Evolutionary conservation across 169 alveolate genomes (phyloP).

Genomic region (Plasmodium falciparum): DNA sequence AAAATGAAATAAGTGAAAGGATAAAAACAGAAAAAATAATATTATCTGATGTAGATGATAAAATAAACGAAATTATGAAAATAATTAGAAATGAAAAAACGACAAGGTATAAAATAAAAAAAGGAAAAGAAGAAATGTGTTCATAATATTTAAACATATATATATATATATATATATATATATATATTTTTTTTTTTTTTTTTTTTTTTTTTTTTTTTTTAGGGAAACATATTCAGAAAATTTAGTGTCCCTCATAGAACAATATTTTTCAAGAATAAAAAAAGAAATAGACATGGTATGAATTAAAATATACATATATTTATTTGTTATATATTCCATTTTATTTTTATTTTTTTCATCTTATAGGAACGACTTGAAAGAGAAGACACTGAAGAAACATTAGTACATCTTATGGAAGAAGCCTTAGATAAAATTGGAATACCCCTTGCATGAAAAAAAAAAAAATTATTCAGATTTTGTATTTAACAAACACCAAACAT

Average conservation of each 20-base stretch:
- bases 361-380: conserved; percentile 69
- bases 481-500: too few relatives aligned
- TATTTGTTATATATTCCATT: too few relatives aligned
- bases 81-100: conserved; percentile 61
- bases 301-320: not conserved
- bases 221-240: conserved; percentile 73
- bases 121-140: not conserved
- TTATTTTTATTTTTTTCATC: not conserved
- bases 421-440: conserved; percentile 69
- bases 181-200: not conserved
- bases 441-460: conserved; percentile 48
- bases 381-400: conserved; percentile 66
- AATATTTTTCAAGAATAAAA: conserved; percentile 70
- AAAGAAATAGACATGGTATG: conserved; percentile 62
- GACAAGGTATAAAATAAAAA: conserved; percentile 36
- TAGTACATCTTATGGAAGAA: conserved; percentile 73
- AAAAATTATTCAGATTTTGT: too few relatives aligned
- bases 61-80: conserved; percentile 65
- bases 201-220: conserved; percentile 16
- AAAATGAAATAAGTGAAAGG: conserved; percentile 65
- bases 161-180: not conserved
- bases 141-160: not conserved
- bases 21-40: conserved; percentile 64
- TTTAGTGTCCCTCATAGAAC: conserved; percentile 68
- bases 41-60: conserved; percentile 65